Conservation (phyloP, 2,329 filamentous ascomycete genomes). For the Lizonia empirigonia region DNA sequence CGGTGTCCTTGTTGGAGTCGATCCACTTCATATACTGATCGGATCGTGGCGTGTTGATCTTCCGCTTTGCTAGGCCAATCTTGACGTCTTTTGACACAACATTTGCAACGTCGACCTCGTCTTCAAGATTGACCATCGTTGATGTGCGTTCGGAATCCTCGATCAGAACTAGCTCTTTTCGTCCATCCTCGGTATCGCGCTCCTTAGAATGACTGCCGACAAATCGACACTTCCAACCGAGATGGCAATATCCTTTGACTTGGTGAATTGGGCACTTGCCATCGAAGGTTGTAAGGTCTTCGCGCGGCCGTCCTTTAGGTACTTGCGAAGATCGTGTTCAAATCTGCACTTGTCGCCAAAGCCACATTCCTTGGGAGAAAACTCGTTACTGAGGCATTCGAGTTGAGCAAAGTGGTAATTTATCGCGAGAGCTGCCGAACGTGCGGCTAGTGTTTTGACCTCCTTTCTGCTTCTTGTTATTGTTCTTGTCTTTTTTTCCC, state of each 20-base stretch:
- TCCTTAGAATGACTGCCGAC: conserved; percentile 86
- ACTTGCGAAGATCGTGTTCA: conserved; percentile 83
- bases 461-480: conserved; percentile 66
- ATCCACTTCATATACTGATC: conserved; percentile 81
- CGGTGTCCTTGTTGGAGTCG: conserved; percentile 62
- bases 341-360: conserved; percentile 82
- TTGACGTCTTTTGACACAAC: conserved; percentile 72
- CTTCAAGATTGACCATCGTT: conserved; percentile 51
- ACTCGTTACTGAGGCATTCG: conserved; percentile 74
- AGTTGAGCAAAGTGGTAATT: conserved; percentile 76
- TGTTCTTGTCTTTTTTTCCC: conserved; percentile 54
- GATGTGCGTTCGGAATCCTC: conserved; percentile 59
- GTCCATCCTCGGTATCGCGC: conserved; percentile 75
- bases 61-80: conserved; percentile 74
- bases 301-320: conserved; percentile 80
- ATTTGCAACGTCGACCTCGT: conserved; percentile 73
- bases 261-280: conserved; percentile 84
- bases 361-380: conserved; percentile 75
- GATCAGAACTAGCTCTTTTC: conserved; percentile 77
- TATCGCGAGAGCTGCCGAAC: conserved; percentile 81
- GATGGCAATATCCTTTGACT: conserved; percentile 73
- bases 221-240: conserved; percentile 95
- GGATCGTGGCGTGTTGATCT: conserved; percentile 71
- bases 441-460: conserved; percentile 84
- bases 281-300: conserved; percentile 75